Evolutionary conservation across 2,329 filamentous ascomycete genomes (phyloP).

Genomic region (Cordyceps pruinosa): DNA sequence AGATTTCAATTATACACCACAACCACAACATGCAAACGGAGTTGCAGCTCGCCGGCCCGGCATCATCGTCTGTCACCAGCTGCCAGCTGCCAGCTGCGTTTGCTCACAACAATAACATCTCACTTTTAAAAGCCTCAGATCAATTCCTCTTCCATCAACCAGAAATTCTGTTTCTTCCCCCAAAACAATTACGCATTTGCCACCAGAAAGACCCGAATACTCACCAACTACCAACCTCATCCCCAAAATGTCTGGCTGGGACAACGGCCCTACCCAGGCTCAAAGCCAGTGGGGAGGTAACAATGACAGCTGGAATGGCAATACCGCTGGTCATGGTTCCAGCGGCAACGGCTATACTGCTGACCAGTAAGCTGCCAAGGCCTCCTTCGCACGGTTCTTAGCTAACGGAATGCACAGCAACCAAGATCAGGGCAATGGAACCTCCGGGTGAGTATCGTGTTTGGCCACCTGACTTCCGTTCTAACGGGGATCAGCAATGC

Average conservation of each 20-base stretch:
- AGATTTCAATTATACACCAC: background rate
- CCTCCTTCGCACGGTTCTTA: background rate
- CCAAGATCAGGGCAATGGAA: background rate
- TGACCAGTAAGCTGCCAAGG: background rate
- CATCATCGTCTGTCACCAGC: background rate
- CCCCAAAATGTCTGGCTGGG: background rate
- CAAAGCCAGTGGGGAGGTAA: background rate
- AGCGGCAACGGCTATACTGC: background rate
- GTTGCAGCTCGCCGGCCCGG: background rate
- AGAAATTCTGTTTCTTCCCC: background rate
- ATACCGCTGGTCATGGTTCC: background rate
- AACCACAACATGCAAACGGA: background rate
- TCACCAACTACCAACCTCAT: background rate
- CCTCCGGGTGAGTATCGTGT: background rate
- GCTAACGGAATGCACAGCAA: background rate
- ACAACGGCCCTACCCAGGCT: slow-evolving; percentile 3
- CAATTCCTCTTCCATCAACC: background rate
- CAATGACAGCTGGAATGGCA: background rate
- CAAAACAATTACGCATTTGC: background rate
- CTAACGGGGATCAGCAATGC: background rate
- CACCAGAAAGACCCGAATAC: background rate
- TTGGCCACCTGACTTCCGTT: background rate
- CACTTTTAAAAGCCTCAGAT: background rate
- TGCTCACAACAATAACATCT: background rate
- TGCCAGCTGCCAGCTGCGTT: slow-evolving; percentile 6